Evolutionary conservation across 2,329 filamentous ascomycete species (phyloP).

Genomic region (Neonectria hederae): DNA sequence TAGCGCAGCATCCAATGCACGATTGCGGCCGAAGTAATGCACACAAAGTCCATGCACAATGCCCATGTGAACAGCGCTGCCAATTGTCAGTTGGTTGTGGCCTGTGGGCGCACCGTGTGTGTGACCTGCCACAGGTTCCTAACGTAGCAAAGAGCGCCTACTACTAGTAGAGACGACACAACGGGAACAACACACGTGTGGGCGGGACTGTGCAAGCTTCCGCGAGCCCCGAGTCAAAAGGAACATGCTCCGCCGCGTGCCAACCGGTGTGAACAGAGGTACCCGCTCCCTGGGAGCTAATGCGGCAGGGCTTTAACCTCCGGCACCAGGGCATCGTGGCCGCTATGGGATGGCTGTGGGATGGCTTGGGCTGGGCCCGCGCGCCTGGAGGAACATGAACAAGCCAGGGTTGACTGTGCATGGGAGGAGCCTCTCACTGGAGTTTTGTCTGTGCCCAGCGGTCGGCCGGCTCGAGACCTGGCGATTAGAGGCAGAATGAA

Average conservation of each 20-base stretch:
- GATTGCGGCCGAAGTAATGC: slow-evolving; percentile 8
- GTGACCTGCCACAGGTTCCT: slow-evolving; percentile 12
- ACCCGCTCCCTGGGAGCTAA: slow-evolving; percentile 34
- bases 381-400: slow-evolving; percentile 14
- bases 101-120: slow-evolving; percentile 5
- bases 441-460: not conserved
- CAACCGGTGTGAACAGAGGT: slow-evolving; percentile 33
- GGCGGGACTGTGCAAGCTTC: slow-evolving; percentile 37
- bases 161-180: slow-evolving; percentile 22
- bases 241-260: slow-evolving; percentile 24
- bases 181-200: slow-evolving; percentile 31
- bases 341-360: slow-evolving; percentile 28
- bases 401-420: not conserved
- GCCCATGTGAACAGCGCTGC: slow-evolving; percentile 20
- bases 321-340: slow-evolving; percentile 35
- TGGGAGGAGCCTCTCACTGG: not conserved
- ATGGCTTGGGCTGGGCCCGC: slow-evolving; percentile 6
- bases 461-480: slow-evolving; percentile 7
- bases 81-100: slow-evolving; percentile 17
- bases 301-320: slow-evolving; percentile 37
- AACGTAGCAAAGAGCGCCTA: slow-evolving; percentile 6
- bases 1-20: not conserved
- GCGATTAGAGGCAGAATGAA: not conserved
- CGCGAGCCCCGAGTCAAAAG: slow-evolving; percentile 31
- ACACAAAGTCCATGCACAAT: slow-evolving; percentile 13